Base-by-base conservation (phyloP, 805 yeast genomes). In the Lachancea sp. region DNA sequence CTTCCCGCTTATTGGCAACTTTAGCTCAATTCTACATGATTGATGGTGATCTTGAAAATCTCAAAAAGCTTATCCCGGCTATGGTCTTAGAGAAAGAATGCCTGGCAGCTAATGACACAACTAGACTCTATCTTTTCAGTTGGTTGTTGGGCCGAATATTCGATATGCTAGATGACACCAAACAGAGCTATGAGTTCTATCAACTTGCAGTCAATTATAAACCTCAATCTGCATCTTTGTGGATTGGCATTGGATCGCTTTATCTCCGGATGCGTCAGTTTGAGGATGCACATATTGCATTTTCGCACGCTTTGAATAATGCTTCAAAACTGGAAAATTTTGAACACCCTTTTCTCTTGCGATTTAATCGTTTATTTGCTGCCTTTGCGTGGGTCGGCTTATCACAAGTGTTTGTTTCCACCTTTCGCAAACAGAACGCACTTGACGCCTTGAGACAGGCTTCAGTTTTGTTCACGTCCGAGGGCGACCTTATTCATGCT, bases 211-310 rank as follows among this genome's bases (percentile, higher is more conserved):
- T 59, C 35, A 42, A 41, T 18, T 30, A 46, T 18, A 45, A 49
- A 9, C 49, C 53, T 6, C 45, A 47, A 1, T 49, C 52, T 15
- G 78, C 85, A n/a, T 65, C 78, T 41, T 75, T 82, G 2, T 81
- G 87, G 89, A 62, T 81, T 29, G 78, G 82, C 0, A 78, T 81
- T 25, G 89, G 85, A 2, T 71, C 77, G 11, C 65, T 82, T 40
- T 81, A 81, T 54, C 60, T 81, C 45, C 72, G 72, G 49, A 64
- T 79, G 51, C 76, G 75, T 38, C 87, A 81, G 59, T 58, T 81
- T 19, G 75, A 79, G 2, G 87, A 81, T 55, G 81, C 87, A 0
- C 64, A 81, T 41, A 79, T 81, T 5, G 85, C 86, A 2, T 81
- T 78, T 55, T 75, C 84, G 0, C 84, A 80, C 57, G 85, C 84